Percentiles rank a stretch among this genome's conserved stretches.
Conservation (phyloP, 495 filamentous ascomycete genomes). For the Niebla homalea region DNA sequence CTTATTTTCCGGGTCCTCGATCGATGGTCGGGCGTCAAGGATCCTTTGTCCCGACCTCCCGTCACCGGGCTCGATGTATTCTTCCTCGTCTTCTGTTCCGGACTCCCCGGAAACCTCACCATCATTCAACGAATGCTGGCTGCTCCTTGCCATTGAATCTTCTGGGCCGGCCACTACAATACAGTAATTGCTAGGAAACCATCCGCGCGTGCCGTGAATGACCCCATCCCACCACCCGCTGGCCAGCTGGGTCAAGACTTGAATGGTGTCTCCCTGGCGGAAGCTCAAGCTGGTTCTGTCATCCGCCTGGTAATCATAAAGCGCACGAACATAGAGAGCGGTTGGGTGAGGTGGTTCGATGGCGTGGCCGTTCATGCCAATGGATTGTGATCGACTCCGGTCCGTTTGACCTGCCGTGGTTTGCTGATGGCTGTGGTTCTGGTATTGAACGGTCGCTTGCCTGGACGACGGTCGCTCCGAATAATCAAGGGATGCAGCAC, state of each 20-base stretch:
- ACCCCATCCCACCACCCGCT: conserved; percentile 99
- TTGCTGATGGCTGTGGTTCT: conserved; percentile 12
- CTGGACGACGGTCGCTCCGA: conserved; percentile 26
- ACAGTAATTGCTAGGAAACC: conserved; percentile 99
- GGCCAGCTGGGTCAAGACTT: conserved; percentile 93
- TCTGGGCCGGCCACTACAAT: conserved; percentile 62
- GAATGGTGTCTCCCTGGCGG: conserved; percentile 86
- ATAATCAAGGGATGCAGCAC: conserved; percentile 33
- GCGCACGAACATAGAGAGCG: conserved; percentile 81
- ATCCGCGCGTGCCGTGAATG: conserved; percentile 82
- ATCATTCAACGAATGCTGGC: conserved; percentile 28
- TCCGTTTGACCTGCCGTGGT: conserved; percentile 12
- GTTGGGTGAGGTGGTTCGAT: conserved; percentile 56
- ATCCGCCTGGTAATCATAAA: conserved; percentile 96
- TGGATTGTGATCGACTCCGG: conserved; percentile 18
- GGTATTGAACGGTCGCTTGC: conserved; percentile 18
- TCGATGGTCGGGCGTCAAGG: conserved; percentile 44
- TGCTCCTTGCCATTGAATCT: conserved; percentile 36
- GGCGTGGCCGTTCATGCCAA: conserved; percentile 56
- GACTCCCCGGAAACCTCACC: conserved; percentile 46
- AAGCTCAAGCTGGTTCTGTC: conserved; percentile 95
- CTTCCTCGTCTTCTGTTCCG: conserved; percentile 49
- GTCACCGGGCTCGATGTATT: conserved; percentile 53
- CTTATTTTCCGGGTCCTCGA: conserved; percentile 51
- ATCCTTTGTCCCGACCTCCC: conserved; percentile 45